Evolutionary conservation across 1,139 yeast genomes (phyloP), one percentile per base, ranked within the genome.

Genomic region (Groenewaldozyma auringiensis): DNA sequence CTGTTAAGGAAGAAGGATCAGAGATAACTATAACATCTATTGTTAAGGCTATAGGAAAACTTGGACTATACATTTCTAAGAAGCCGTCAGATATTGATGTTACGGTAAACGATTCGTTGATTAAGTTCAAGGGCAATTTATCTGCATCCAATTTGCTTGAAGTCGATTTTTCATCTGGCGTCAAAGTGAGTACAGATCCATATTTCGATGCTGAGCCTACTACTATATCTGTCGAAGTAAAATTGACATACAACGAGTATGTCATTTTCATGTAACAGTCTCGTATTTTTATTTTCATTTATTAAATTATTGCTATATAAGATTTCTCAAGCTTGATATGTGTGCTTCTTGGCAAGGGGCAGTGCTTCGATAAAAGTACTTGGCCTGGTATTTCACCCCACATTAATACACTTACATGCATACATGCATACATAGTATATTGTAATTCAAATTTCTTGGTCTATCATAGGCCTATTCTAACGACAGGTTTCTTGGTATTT

Each of bases 11-110:
- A 14, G 41, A 29, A 2, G 4, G 37, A 3, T 8, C 22, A 22
- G 27, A n/a, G 14, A 41, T 27, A 3, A 27, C 16, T 6, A 17
- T 43, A 21, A 35, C 27, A 3, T 27, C 53, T 6, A 50, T 43
- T 18, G 47, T 52, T 3, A 55, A 53, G 36, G 56, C 50, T 4
- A 46, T 45, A 11, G 59, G 59, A 14, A 37, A 42, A 3, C 41
- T 55, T 8, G 57, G 55, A 1, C 18, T 50, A 17, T 52, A 54
- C 32, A 17, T 32, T 17, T 31, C 43, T n/a, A 14, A 17, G 14
- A 21, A 43, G 2, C 21, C 14, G 2, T 11, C 29, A 20, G 13
- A 14, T 6, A 29, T 21, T 3, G 17, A 13, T 2, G 43, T 25
- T 14, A 22, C 25, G 4, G 40, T 25, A 11, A 20, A 17, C 40